A percentile compares a stretch with the other conserved stretches of the same genome.
Evolutionary conservation across 2,329 filamentous ascomycete genomes (phyloP).

Genomic region (Ascochyta clinopodiicola): DNA sequence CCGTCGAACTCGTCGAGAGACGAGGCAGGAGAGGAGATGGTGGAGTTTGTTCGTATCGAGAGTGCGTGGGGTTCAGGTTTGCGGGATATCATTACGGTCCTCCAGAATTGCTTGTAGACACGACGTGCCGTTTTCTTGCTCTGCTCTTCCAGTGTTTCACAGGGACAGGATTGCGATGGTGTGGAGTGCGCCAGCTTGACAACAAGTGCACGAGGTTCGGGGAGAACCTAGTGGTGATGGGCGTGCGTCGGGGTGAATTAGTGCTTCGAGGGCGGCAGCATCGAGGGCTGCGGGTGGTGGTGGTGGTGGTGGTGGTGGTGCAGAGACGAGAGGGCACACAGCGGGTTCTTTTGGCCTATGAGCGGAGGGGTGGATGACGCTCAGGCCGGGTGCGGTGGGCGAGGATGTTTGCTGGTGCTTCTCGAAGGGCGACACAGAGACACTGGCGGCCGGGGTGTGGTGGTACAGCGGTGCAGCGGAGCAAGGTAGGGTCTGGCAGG

Average conservation of each 20-base stretch:
- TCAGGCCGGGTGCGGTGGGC: slow-evolving; percentile 1
- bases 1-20: slow-evolving; percentile 46
- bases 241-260: slow-evolving; percentile 26
- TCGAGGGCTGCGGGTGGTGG: slow-evolving; percentile 28
- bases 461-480: slow-evolving; percentile 9
- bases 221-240: slow-evolving; percentile 39
- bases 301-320: slow-evolving; percentile 6
- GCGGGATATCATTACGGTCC: slow-evolving; percentile 47
- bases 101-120: slow-evolving; percentile 48
- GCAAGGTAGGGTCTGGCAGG: not conserved
- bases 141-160: slow-evolving; percentile 42
- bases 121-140: slow-evolving; percentile 42
- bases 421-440: slow-evolving; percentile 41
- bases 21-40: slow-evolving; percentile 42
- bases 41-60: slow-evolving; percentile 44
- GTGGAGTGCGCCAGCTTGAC: slow-evolving; percentile 50
- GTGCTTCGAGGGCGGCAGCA: slow-evolving; percentile 33
- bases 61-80: slow-evolving; percentile 37
- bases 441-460: not conserved
- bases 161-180: slow-evolving; percentile 41
- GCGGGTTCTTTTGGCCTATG: slow-evolving; percentile 4
- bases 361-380: slow-evolving; percentile 19
- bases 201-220: slow-evolving; percentile 42
- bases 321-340: slow-evolving; percentile 12
- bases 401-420: slow-evolving; percentile 35